A percentile compares a stretch with the other conserved stretches of the same genome.
Evolutionary conservation across 2,329 filamentous ascomycete genomes (phyloP).

Genomic region (Talaromyces sp.): DNA sequence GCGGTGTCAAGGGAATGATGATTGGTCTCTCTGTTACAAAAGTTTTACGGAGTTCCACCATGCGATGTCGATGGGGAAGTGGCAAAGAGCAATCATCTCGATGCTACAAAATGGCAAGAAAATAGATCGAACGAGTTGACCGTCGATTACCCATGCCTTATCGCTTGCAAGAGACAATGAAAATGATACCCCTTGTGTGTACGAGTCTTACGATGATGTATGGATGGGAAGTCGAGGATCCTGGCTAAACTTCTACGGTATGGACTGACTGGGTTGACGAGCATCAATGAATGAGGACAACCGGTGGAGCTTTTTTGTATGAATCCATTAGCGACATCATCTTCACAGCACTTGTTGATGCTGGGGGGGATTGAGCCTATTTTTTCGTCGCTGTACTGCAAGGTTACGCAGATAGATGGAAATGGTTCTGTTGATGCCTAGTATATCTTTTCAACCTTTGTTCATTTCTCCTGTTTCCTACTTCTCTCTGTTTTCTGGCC

Average conservation of each 20-base stretch:
- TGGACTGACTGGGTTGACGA: conserved; percentile 25
- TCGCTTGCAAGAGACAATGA: conserved; percentile 31
- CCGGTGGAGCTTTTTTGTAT: conserved; percentile 10
- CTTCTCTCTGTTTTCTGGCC: conserved; percentile 26
- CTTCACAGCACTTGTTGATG: conserved; percentile 4
- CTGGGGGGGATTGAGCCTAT: conserved; percentile 6
- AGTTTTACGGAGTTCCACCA: conserved; percentile 17
- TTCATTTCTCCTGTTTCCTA: conserved; percentile 25
- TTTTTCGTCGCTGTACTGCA: background rate
- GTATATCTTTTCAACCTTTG: conserved; percentile 8
- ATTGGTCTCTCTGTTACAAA: conserved; percentile 21
- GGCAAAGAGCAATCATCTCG: conserved; percentile 24
- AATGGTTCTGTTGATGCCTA: conserved; percentile 2
- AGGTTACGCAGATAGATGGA: background rate
- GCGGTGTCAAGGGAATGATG: conserved; percentile 22
- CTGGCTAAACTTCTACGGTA: conserved; percentile 35
- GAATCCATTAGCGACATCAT: conserved; percentile 10
- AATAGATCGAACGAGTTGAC: conserved; percentile 30
- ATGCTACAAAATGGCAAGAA: conserved; percentile 19
- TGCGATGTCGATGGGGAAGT: conserved; percentile 16
- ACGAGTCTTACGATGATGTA: conserved; percentile 30
- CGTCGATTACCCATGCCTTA: conserved; percentile 40
- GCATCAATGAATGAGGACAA: conserved; percentile 24
- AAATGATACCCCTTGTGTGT: conserved; percentile 44
- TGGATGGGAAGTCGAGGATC: conserved; percentile 33